Evolutionary conservation across 2,329 filamentous ascomycete species (phyloP).

Genomic region (Talaromyces sp.): DNA sequence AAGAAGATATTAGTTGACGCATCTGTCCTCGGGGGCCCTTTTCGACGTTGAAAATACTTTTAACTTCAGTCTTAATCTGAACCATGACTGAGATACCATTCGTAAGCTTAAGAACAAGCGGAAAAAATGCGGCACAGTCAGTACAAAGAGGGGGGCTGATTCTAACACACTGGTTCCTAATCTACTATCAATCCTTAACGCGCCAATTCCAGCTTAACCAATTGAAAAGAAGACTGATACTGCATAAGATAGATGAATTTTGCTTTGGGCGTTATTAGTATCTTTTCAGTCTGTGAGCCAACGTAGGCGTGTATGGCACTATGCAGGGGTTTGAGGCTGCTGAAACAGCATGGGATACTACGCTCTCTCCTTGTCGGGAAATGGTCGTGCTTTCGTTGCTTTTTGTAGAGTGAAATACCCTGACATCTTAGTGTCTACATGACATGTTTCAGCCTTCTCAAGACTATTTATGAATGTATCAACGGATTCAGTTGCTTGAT

Average conservation of each 20-base stretch:
- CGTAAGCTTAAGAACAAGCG: not conserved
- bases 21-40: not conserved
- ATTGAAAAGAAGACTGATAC: not conserved
- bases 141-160: not conserved
- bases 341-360: not conserved
- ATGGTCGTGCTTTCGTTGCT: constrained; percentile 1
- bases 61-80: not conserved
- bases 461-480: not conserved
- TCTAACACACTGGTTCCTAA: not conserved
- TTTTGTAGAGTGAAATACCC: not conserved
- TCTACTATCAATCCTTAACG: not conserved
- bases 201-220: not conserved
- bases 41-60: not conserved
- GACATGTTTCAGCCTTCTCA: not conserved
- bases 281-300: not conserved
- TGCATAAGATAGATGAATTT: not conserved
- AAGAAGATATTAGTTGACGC: not conserved
- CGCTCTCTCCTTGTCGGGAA: not conserved
- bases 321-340: not conserved
- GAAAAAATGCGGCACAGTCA: not conserved
- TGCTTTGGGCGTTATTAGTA: not conserved
- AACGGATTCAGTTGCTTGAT: not conserved
- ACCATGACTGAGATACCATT: not conserved
- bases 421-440: not conserved
- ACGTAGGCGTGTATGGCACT: not conserved